Conservation (phyloP, 257 asterid species). For the Solanum arcanum region DNA sequence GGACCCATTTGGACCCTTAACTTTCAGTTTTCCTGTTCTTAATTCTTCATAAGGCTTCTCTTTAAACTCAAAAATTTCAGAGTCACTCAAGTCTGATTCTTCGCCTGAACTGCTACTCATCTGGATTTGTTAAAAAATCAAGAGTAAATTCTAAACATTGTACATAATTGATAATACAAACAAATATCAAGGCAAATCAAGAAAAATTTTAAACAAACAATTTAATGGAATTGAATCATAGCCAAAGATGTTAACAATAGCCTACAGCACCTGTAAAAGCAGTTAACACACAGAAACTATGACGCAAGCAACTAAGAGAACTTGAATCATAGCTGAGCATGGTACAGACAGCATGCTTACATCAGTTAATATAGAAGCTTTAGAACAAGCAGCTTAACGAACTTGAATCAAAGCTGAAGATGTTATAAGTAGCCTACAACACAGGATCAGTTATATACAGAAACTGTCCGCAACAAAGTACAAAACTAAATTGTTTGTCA, state of each 20-base stretch:
- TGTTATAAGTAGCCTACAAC: not conserved
- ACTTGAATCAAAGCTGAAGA: not conserved
- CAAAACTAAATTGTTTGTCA: not conserved
- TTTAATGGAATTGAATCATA: not conserved
- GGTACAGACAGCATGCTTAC: not conserved
- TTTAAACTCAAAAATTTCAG: conserved; percentile 67
- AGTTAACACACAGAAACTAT: not conserved
- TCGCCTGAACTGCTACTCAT: conserved; percentile 79
- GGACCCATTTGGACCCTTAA: conserved; percentile 69
- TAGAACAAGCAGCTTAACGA: not conserved
- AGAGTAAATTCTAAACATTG: not conserved
- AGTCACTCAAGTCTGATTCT: conserved; percentile 73
- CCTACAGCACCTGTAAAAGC: not conserved
- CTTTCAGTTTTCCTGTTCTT: conserved; percentile 54
- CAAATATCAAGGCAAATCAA: not conserved
- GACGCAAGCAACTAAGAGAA: not conserved
- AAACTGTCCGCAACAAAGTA: not conserved
- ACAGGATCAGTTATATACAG: not conserved
- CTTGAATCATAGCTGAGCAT: not conserved
- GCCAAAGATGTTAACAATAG: not conserved
- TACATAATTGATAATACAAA: not conserved
- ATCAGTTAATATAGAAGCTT: not conserved
- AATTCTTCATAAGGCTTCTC: conserved; percentile 67
- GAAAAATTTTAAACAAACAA: not conserved
- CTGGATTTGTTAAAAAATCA: conserved; percentile 4